phyloP scores from a whole-genome alignment of 192 early-diverging fungal species.

The Obelidium mucronatum region DNA sequence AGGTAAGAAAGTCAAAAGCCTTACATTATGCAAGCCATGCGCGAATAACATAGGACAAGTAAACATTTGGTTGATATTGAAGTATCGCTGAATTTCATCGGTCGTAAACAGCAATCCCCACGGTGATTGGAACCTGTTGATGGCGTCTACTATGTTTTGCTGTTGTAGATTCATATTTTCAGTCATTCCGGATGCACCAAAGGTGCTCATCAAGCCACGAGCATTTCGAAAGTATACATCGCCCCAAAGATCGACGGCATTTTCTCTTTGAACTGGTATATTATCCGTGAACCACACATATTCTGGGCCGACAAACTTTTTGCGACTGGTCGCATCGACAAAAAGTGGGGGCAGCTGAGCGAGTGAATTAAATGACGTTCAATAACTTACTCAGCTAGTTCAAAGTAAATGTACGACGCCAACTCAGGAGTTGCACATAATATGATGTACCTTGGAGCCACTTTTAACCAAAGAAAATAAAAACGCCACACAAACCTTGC shows the following conservation, averaged over 20 bases:
- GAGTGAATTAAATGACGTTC: no score
- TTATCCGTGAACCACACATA: constrained; percentile 16
- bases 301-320: no score
- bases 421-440: background rate
- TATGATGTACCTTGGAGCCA: background rate
- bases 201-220: background rate
- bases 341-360: no score
- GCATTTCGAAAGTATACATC: background rate
- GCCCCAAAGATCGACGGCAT: constrained; percentile 1
- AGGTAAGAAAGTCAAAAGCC: no score
- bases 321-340: background rate
- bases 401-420: background rate
- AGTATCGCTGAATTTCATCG: background rate
- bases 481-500: no score
- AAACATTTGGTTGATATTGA: background rate
- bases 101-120: background rate
- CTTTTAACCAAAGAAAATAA: no score
- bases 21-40: background rate
- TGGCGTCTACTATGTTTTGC: background rate
- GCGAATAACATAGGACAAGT: background rate
- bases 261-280: background rate
- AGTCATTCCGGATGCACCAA: background rate
- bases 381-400: background rate
- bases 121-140: background rate
- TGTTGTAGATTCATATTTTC: background rate